Conservation (phyloP, 306 rosid genomes). For the Ormosia emarginata region DNA sequence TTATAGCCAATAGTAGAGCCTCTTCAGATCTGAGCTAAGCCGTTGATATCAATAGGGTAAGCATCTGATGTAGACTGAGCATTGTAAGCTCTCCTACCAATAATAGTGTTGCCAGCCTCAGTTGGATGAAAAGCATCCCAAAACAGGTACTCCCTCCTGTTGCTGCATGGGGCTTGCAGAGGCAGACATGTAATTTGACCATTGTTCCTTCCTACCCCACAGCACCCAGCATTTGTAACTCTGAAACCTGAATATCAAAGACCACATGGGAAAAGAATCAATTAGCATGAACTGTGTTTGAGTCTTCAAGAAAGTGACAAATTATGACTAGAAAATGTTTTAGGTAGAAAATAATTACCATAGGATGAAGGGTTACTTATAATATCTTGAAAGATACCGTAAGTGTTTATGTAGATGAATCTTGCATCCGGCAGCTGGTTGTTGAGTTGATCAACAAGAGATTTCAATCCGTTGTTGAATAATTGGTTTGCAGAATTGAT, state of each 20-base stretch:
- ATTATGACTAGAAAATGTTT: not conserved
- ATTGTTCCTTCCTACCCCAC: conserved; percentile 94
- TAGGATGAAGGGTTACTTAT: conserved; percentile 59
- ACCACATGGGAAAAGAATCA: not conserved
- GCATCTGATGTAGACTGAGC: conserved; percentile 82
- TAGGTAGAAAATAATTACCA: conserved; percentile 39
- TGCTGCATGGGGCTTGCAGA: conserved; percentile 64
- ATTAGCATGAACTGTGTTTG: not conserved
- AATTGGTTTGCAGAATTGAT: conserved; percentile 81
- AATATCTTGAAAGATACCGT: conserved; percentile 72
- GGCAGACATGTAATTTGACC: conserved; percentile 92
- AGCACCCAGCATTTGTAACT: conserved; percentile 70
- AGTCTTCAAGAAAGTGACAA: not conserved
- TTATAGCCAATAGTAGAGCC: not conserved
- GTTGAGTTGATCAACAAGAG: conserved; percentile 67
- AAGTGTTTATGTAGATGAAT: conserved; percentile 63
- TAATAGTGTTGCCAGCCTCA: conserved; percentile 57
- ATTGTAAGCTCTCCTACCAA: conserved; percentile 65
- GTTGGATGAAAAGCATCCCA: conserved; percentile 99
- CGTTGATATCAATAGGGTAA: conserved; percentile 72
- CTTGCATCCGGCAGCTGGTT: conserved; percentile 55
- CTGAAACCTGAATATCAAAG: conserved; percentile 59
- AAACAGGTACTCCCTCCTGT: conserved; percentile 59
- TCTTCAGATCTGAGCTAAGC: conserved; percentile 59
- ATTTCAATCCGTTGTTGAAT: conserved; percentile 62